phyloP scores from a whole-genome alignment of 139 green algal genomes.

The Chlamydomonas sp. region DNA sequence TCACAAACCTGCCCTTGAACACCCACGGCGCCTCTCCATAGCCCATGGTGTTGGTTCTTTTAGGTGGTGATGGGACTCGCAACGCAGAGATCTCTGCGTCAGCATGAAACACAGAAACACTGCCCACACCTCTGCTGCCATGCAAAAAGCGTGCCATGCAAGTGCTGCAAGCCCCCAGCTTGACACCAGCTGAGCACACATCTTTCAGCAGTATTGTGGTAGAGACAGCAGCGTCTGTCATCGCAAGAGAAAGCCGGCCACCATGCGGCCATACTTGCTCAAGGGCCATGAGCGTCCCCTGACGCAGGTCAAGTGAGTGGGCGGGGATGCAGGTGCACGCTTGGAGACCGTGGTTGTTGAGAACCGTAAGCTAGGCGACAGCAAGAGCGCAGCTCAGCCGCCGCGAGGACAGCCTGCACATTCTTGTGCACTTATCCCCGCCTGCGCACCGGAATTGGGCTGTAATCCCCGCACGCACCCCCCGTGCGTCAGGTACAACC shows the following conservation, averaged over 20 bases:
- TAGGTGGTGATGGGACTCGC: neutral
- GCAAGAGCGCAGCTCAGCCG: neutral
- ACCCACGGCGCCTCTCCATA: constrained; percentile 64
- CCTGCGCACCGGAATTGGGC: neutral
- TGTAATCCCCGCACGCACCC: too few species aligned
- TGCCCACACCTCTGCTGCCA: neutral
- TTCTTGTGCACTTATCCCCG: neutral
- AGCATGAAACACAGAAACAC: neutral
- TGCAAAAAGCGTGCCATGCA: neutral
- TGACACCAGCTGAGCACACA: neutral
- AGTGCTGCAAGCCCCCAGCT: neutral
- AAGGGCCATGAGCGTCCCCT: constrained; percentile 85
- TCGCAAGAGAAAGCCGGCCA: neutral
- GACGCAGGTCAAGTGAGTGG: constrained; percentile 71
- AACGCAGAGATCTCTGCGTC: neutral
- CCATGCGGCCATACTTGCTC: constrained; percentile 79
- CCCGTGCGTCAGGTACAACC: constrained; percentile 78
- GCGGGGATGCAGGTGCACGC: neutral
- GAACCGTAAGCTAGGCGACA: too few species aligned
- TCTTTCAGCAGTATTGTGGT: too few species aligned
- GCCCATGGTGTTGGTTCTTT: constrained; percentile 37
- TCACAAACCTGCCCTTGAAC: constrained; percentile 56
- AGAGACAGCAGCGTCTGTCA: too few species aligned
- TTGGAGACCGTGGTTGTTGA: neutral
- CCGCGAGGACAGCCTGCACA: neutral